These are phyloP conservation scores for Geranomyces michiganensis DNA, from an alignment of 192 early-diverging fungal species.

Conservation along the genomic window DNA sequence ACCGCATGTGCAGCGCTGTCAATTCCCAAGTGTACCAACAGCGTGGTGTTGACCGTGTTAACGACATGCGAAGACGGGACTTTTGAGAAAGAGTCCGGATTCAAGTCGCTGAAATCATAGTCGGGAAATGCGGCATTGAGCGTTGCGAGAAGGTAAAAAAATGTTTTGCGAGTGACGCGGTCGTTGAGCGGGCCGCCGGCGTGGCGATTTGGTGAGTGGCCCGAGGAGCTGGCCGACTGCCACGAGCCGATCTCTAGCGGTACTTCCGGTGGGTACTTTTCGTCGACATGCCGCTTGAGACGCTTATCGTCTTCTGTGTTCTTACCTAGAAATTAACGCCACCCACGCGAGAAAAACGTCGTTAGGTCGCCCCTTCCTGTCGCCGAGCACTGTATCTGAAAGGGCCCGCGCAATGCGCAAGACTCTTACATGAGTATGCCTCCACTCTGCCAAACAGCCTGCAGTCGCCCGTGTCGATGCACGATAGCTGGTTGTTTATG, in stretches of 20 bases:
- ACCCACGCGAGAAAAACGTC: too few species aligned
- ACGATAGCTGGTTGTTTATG: slow-evolving; percentile 83
- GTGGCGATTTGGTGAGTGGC: slow-evolving; percentile 36
- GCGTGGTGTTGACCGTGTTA: slow-evolving; percentile 82
- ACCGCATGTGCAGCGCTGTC: slow-evolving; percentile 62
- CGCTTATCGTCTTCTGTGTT: slow-evolving; percentile 91
- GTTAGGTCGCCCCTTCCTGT: too few species aligned
- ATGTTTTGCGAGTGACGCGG: slow-evolving; percentile 78
- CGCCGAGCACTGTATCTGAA: too few species aligned
- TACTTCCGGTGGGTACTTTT: slow-evolving; percentile 71
- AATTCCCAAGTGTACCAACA: slow-evolving; percentile 78
- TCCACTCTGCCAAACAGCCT: slow-evolving; percentile 83
- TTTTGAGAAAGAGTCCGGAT: slow-evolving; percentile 75
- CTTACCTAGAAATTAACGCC: too few species aligned
- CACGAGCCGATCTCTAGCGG: slow-evolving; percentile 47
- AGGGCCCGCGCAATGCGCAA: not conserved
- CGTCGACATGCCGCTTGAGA: slow-evolving; percentile 84
- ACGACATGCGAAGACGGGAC: slow-evolving; percentile 74
- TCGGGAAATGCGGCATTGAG: slow-evolving; percentile 96
- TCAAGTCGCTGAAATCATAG: slow-evolving; percentile 94
- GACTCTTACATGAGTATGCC: slow-evolving; percentile 88
- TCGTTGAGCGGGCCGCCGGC: slow-evolving; percentile 57
- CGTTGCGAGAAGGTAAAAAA: slow-evolving; percentile 94
- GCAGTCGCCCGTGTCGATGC: slow-evolving; percentile 81
- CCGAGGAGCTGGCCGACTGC: slow-evolving; percentile 70